A percentile compares a stretch with the other conserved stretches of the same genome.
These are phyloP conservation scores for Fusarium oxysporum DNA, from an alignment of 2,329 filamentous ascomycete genomes.

Conservation along the genomic window DNA sequence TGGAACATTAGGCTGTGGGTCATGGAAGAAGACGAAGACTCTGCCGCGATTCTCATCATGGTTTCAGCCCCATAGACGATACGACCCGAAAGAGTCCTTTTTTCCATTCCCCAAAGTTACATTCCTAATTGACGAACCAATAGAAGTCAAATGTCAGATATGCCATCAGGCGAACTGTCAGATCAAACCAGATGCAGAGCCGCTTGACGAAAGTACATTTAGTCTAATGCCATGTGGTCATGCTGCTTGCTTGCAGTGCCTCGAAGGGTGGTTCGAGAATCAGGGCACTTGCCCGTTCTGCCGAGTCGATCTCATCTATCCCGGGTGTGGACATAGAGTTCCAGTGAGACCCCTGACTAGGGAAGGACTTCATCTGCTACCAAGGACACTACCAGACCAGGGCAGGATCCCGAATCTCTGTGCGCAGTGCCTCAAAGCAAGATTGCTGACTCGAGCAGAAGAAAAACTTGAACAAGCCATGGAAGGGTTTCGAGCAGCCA, in stretches of 20 bases:
- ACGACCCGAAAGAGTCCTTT: constrained; percentile 38
- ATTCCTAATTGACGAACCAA: constrained; percentile 45
- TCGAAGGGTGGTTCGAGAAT: constrained; percentile 43
- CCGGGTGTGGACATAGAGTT: constrained; percentile 48
- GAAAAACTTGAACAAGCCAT: constrained; percentile 22
- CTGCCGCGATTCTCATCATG: constrained; percentile 25
- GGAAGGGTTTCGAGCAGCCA: constrained; percentile 24
- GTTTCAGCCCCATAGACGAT: constrained; percentile 32
- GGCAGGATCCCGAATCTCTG: constrained; percentile 47
- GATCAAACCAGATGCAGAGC: constrained; percentile 32
- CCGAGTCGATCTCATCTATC: constrained; percentile 44
- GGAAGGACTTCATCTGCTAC: constrained; percentile 49
- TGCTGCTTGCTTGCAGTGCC: constrained; percentile 46
- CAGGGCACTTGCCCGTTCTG: constrained; percentile 52
- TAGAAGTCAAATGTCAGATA: constrained; percentile 42
- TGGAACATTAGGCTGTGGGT: background rate
- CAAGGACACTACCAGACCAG: constrained; percentile 48
- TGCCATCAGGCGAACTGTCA: constrained; percentile 38
- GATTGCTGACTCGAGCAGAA: constrained; percentile 16
- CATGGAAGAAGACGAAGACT: constrained; percentile 20
- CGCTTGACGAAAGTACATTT: constrained; percentile 34
- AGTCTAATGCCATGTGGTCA: constrained; percentile 53
- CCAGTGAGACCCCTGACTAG: constrained; percentile 42
- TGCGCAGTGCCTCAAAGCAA: constrained; percentile 23
- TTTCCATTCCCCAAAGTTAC: constrained; percentile 46